phyloP scores from a whole-genome alignment of 495 filamentous ascomycete species.

The Choiromyces venosus region DNA sequence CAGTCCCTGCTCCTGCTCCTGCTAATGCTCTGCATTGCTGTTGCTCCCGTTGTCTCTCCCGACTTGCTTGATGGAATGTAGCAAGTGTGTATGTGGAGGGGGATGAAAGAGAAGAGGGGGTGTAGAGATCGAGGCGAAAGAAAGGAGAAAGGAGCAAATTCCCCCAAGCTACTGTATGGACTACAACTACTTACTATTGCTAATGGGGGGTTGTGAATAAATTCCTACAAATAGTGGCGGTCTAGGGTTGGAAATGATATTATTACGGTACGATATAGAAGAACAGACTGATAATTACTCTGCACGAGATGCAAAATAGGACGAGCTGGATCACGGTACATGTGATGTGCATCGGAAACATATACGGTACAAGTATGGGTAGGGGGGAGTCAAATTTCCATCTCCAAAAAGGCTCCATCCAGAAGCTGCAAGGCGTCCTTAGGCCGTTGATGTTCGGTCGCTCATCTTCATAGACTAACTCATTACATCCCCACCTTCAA shows the following conservation, averaged over 20 bases:
- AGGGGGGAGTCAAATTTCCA: not conserved
- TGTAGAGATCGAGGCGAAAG: not conserved
- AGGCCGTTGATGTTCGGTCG: not conserved
- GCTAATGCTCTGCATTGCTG: no score
- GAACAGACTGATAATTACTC: not conserved
- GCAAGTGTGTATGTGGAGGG: not conserved
- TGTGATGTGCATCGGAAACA: not conserved
- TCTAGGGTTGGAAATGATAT: not conserved
- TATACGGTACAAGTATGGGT: not conserved
- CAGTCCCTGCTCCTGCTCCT: not conserved
- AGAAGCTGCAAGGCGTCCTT: not conserved
- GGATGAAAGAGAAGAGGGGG: not conserved
- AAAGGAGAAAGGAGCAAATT: not conserved
- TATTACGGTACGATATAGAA: not conserved
- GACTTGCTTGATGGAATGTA: not conserved
- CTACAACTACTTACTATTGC: not conserved
- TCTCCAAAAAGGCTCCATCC: not conserved
- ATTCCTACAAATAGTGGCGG: not conserved
- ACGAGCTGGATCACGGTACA: not conserved
- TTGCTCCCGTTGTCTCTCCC: not conserved
- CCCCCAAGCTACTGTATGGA: not conserved
- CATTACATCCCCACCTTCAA: not conserved
- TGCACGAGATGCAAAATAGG: not conserved
- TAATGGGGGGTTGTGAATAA: not conserved
- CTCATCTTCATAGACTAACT: not conserved